phyloP scores from a whole-genome alignment of 2,329 filamentous ascomycete species.

The Colletotrichum falcatum region DNA sequence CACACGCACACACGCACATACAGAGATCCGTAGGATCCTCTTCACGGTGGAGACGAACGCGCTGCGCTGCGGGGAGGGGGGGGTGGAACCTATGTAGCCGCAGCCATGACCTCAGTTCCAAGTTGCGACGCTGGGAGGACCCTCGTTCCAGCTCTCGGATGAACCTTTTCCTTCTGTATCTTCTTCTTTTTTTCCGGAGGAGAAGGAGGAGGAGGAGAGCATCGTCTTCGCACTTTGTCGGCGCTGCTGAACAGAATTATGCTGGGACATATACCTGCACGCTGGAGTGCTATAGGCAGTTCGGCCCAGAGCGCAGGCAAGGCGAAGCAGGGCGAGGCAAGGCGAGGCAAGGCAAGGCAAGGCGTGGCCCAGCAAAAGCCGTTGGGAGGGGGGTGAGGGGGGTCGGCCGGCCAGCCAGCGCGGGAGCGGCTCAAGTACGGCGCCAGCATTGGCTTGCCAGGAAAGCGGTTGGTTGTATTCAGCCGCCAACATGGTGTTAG shows the following conservation, averaged over 20 bases:
- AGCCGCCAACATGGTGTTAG: background rate
- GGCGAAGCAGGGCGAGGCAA: too few species aligned
- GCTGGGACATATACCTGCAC: background rate
- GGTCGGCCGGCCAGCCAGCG: too few species aligned
- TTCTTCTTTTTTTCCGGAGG: too few species aligned
- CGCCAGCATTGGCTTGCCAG: background rate
- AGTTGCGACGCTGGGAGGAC: conserved; percentile 26
- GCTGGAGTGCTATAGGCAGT: background rate
- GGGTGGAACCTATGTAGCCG: conserved; percentile 25
- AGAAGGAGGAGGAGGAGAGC: too few species aligned
- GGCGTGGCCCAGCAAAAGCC: background rate
- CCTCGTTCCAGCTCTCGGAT: conserved; percentile 36
- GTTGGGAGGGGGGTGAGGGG: background rate
- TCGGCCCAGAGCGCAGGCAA: background rate
- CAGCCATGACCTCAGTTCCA: conserved; percentile 39
- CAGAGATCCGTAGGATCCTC: background rate
- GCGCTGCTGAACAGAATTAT: background rate
- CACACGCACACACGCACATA: background rate
- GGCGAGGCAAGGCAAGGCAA: conserved; percentile 4
- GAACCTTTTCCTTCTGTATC: conserved; percentile 23
- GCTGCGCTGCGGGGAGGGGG: conserved; percentile 3
- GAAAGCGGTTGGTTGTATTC: background rate
- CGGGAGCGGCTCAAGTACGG: background rate
- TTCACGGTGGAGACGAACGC: background rate
- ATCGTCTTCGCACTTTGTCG: background rate